Evolutionary conservation across 345 rosid species (phyloP).

Genomic region (Kernera saxatilis): DNA sequence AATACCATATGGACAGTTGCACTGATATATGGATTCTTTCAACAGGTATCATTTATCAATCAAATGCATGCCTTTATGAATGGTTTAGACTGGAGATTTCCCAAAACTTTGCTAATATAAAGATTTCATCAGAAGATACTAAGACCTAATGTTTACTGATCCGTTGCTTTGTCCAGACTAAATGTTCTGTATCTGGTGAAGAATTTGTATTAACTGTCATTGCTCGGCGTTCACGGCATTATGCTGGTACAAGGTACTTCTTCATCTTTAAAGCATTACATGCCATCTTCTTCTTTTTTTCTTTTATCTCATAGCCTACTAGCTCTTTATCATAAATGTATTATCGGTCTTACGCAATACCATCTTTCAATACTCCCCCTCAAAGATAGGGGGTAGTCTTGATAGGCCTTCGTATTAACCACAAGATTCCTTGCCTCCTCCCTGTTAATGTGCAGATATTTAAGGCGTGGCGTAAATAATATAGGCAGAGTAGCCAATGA

Average conservation of each 20-base stretch:
- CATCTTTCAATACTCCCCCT: background rate
- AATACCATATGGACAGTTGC: conserved; percentile 86
- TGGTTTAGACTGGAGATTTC: background rate
- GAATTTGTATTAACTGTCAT: conserved; percentile 66
- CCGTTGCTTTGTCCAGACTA: conserved; percentile 39
- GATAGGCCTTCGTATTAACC: background rate
- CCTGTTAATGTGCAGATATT: conserved; percentile 43
- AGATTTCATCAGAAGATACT: background rate
- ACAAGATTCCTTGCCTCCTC: background rate
- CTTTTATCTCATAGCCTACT: background rate
- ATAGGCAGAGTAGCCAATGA: conserved; percentile 94
- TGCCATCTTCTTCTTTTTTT: background rate
- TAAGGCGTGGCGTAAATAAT: conserved; percentile 88
- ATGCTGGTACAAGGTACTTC: conserved; percentile 91
- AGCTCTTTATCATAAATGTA: background rate
- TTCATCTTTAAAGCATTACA: background rate
- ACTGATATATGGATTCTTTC: conserved; percentile 81
- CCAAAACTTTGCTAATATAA: conserved; percentile 7
- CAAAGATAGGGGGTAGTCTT: background rate
- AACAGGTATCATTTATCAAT: conserved; percentile 62
- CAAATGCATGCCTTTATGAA: background rate
- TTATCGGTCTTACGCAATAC: background rate
- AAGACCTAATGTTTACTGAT: background rate
- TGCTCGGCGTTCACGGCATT: conserved; percentile 91
- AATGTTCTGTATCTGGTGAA: conserved; percentile 52